phyloP scores from a whole-genome alignment of 257 asterid species.

The Verbascum thapsus region DNA sequence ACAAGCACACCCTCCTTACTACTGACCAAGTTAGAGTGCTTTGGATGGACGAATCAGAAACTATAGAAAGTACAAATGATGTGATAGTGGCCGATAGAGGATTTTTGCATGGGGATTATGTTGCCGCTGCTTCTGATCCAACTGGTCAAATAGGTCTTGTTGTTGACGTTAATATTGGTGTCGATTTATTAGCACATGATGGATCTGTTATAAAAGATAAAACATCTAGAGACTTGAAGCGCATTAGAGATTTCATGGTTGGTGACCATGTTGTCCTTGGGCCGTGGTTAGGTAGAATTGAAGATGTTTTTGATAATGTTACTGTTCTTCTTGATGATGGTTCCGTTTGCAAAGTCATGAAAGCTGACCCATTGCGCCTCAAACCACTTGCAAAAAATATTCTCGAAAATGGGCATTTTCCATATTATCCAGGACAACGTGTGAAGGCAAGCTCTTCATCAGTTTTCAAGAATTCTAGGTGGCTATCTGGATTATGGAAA shows the following conservation, averaged over 20 bases:
- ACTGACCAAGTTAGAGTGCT: conserved; percentile 83
- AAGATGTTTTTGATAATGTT: conserved; percentile 89
- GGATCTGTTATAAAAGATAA: conserved; percentile 58
- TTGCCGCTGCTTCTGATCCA: conserved; percentile 87
- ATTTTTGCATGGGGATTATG: conserved; percentile 92
- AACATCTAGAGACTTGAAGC: conserved; percentile 65
- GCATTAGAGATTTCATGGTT: conserved; percentile 78
- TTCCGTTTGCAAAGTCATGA: conserved; percentile 85
- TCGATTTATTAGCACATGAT: conserved; percentile 66
- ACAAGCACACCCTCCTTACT: conserved; percentile 54
- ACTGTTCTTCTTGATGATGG: conserved; percentile 95
- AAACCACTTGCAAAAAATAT: conserved; percentile 76
- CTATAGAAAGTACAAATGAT: conserved; percentile 51
- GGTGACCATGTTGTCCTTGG: conserved; percentile 96
- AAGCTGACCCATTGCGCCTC: conserved; percentile 85
- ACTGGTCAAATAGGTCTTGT: conserved; percentile 95
- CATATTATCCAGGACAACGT: conserved; percentile 97
- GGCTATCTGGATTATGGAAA: conserved; percentile 97
- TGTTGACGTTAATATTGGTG: conserved; percentile 68
- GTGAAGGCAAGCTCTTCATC: conserved; percentile 91
- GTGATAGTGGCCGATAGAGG: conserved; percentile 85
- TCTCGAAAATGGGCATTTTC: conserved; percentile 89
- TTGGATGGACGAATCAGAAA: conserved; percentile 88
- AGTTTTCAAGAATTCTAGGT: conserved; percentile 88
- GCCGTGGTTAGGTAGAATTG: conserved; percentile 98